Percentiles rank a stretch among this genome's conserved stretches.
phyloP scores from a whole-genome alignment of 2,329 filamentous ascomycete genomes.

The Fusarium secorum region DNA sequence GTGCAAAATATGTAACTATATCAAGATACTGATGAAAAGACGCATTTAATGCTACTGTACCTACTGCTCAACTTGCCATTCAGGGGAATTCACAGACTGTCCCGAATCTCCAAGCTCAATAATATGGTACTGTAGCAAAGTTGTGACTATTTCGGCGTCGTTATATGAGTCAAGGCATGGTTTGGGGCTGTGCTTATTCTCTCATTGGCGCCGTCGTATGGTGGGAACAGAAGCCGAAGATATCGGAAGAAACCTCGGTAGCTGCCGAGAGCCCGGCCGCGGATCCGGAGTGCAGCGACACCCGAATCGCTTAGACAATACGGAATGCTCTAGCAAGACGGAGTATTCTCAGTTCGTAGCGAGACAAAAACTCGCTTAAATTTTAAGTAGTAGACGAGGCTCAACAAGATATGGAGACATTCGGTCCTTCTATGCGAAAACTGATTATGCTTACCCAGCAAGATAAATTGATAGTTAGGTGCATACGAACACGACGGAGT shows the following conservation, averaged over 20 bases:
- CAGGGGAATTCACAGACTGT: not conserved
- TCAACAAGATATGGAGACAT: not conserved
- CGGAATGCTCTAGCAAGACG: not conserved
- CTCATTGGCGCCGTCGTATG: constrained; percentile 6
- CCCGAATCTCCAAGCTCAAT: not conserved
- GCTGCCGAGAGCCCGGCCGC: constrained; percentile 26
- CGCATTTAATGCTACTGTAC: constrained; percentile 7
- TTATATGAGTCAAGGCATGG: not conserved
- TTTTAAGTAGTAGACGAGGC: not conserved
- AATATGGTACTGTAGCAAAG: not conserved
- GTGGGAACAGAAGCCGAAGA: constrained; percentile 7
- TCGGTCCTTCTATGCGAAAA: not conserved
- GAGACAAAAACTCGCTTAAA: not conserved
- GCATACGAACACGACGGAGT: not conserved
- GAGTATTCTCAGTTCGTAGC: not conserved
- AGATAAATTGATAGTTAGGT: not conserved
- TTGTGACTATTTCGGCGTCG: not conserved
- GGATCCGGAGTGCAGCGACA: constrained; percentile 12
- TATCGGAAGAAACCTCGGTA: constrained; percentile 15
- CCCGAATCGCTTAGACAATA: not conserved
- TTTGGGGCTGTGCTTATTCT: constrained; percentile 23
- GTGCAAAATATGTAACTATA: constrained; percentile 45
- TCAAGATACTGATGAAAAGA: constrained; percentile 40
- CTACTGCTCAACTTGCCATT: not conserved
- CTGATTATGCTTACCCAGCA: not conserved